Evolutionary conservation across 176 grass and related monocot species (phyloP), one percentile per base, ranked within the genome.

Genomic region (Dactylis glomerata): DNA sequence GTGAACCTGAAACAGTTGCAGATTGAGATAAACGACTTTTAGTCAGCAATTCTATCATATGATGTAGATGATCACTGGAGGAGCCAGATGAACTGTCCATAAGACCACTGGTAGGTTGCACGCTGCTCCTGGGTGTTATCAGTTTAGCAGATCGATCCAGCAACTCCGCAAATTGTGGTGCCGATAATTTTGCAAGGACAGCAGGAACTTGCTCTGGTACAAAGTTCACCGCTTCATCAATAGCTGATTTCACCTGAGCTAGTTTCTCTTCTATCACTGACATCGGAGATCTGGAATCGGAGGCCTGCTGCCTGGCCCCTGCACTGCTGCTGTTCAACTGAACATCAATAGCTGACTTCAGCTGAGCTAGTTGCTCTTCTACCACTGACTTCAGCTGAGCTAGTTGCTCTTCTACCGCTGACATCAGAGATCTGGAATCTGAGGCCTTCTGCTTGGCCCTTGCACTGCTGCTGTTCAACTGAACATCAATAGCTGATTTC

Each of bases 181-280:
- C 32, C 36, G 82, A 91, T 73, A 87, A 27, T 20, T 87, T 87
- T 58, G 83, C 80, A 66, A 93, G 30, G 63, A 54, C 4, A 77
- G 19, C 58, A 16, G 81, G 83, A 68, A 90, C 19, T 77, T 88
- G 87, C 71, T 90, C 86, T 67, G 88, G 85, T 32, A 84, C 73
- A 69, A 70, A 62, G 36, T 93, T 93, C 65, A 91, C 71, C 15
- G 80, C 86, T 73, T 91, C 91, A 82, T 87, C 83, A 79, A 92
- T 77, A 76, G 88, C 55, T 73, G 49, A 91, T 80, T 76, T 82
- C 71, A 84, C 69, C 31, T 81, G 81, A 86, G 58, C 68, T 44
- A 88, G 52, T 50, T 82, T 86, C 81, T 87, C 79, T 40, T 91
- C 80, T 5, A 84, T 68, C 80, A 40, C 63, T 55, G 47, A 68